A percentile compares a stretch with the other conserved stretches of the same genome.
Evolutionary conservation across 2,329 filamentous ascomycete species (phyloP).

Genomic region (Colletotrichum abscissum): DNA sequence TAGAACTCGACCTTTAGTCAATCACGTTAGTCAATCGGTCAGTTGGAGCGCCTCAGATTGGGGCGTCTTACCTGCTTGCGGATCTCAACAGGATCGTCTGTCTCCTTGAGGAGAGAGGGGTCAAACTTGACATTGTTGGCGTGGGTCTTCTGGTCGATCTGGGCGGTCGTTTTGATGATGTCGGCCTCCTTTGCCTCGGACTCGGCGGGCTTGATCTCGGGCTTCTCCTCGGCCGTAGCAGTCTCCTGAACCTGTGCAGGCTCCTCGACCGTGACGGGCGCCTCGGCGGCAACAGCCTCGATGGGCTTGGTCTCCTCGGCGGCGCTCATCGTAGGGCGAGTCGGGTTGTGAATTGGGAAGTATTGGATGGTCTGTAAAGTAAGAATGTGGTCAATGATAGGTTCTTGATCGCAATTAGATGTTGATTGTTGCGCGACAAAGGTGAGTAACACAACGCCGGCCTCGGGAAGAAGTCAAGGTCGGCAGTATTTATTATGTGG

Average conservation of each 20-base stretch:
- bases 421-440: not conserved
- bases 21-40: not conserved
- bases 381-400: not conserved
- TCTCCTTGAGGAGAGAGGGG: constrained; percentile 73
- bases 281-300: constrained; percentile 47
- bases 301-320: constrained; percentile 52
- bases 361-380: not conserved
- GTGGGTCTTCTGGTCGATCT: constrained; percentile 51
- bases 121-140: constrained; percentile 77
- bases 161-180: constrained; percentile 59
- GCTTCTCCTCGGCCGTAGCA: constrained; percentile 36
- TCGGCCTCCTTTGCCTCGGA: constrained; percentile 38
- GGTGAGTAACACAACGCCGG: constrained; percentile 9
- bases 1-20: constrained; percentile 88
- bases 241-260: constrained; percentile 41
- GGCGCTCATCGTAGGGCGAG: constrained; percentile 49
- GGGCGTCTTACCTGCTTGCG: constrained; percentile 76
- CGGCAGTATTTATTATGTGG: constrained; percentile 20
- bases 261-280: constrained; percentile 37
- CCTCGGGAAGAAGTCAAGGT: not conserved
- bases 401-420: not conserved
- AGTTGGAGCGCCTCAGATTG: too few relatives aligned
- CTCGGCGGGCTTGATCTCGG: constrained; percentile 40
- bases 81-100: constrained; percentile 83
- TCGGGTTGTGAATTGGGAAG: not conserved